phyloP scores from a whole-genome alignment of 805 yeast genomes.

The Yamadazyma kitorensis region DNA sequence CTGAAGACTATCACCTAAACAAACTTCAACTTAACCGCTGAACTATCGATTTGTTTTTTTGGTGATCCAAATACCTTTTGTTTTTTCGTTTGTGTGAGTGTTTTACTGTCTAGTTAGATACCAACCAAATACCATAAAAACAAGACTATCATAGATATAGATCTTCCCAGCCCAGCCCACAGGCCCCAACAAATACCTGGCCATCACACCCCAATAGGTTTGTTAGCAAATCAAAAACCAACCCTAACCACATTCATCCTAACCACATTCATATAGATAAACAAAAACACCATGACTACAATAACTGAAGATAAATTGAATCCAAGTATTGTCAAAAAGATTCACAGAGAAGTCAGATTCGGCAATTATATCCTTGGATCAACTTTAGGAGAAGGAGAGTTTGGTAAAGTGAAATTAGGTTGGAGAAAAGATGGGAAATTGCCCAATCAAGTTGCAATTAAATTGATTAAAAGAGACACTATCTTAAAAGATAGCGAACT shows the following conservation, averaged over 20 bases:
- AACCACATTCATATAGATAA: slow-evolving; percentile 64
- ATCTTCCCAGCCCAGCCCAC: no score
- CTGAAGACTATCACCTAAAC: no score
- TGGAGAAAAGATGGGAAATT: slow-evolving; percentile 85
- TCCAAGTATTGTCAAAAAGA: slow-evolving; percentile 10
- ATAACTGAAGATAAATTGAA: slow-evolving; percentile 45
- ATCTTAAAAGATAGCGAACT: slow-evolving; percentile 84
- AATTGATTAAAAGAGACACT: slow-evolving; percentile 82
- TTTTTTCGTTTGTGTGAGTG: no score
- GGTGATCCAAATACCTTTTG: no score
- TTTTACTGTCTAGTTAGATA: no score
- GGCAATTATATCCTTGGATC: slow-evolving; percentile 90
- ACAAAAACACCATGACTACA: slow-evolving; percentile 82
- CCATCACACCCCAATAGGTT: no score
- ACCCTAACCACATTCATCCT: slow-evolving; percentile 35
- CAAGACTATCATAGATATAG: no score
- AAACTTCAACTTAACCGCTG: no score
- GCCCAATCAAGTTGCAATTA: slow-evolving; percentile 88
- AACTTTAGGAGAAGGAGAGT: slow-evolving; percentile 96
- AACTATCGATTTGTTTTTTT: no score
- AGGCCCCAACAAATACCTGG: no score
- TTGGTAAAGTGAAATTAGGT: slow-evolving; percentile 95
- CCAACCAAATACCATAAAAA: no score
- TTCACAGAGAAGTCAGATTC: slow-evolving; percentile 64
- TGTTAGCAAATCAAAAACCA: no score